A percentile compares a stretch with the other conserved stretches of the same genome.
These are phyloP conservation scores for Symmetrospora coprosmae DNA, from an alignment of 768 basidiomycete genomes.

Conservation along the genomic window DNA sequence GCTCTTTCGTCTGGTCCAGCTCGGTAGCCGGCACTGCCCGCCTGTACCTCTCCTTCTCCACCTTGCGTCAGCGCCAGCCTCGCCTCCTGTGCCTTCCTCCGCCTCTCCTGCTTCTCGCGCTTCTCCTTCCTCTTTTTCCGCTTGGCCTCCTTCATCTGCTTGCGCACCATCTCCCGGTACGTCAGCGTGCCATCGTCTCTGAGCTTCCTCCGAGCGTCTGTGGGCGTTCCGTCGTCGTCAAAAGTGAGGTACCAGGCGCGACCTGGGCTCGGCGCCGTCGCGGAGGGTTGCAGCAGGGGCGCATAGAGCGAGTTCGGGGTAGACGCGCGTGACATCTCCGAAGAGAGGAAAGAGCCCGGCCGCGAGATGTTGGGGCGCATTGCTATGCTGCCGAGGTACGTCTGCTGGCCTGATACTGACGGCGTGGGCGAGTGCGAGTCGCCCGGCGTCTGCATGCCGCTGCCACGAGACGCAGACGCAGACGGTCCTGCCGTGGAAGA, in stretches of 20 bases:
- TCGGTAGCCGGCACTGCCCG: neutral
- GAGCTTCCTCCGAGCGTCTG: no score
- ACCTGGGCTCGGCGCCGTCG: conserved; percentile 7
- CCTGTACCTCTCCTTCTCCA: neutral
- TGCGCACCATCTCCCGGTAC: neutral
- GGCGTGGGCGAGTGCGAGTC: neutral
- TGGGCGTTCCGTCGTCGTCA: no score
- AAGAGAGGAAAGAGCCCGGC: neutral
- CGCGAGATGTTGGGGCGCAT: no score
- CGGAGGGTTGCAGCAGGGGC: conserved; percentile 4
- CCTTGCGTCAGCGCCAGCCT: neutral
- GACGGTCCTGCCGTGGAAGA: neutral
- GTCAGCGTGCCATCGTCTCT: neutral
- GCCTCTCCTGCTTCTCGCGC: neutral
- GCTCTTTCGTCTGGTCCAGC: neutral
- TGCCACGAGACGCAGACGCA: no score
- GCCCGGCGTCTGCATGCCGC: no score
- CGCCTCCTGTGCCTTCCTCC: neutral
- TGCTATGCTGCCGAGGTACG: no score
- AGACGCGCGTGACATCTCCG: conserved; percentile 3
- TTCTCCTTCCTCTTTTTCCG: neutral
- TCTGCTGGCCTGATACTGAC: neutral
- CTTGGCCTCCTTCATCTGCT: neutral
- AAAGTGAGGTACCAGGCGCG: conserved; percentile 11
- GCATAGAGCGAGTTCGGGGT: conserved; percentile 12